Conservation (phyloP, 352 stramenopile genomes). For the Phytophthora melonis region DNA sequence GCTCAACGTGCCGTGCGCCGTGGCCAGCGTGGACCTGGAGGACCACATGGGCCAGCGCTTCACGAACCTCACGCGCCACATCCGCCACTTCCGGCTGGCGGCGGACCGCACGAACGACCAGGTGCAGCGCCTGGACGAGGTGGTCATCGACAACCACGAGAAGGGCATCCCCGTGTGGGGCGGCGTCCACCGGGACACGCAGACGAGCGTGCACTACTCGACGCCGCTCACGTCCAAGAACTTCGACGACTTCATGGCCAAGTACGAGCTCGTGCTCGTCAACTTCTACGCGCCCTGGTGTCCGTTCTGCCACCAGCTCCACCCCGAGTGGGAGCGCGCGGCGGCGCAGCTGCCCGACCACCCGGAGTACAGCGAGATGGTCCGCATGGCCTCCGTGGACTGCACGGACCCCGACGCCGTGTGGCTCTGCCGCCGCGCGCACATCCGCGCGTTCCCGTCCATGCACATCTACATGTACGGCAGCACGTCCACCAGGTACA, state of each 20-base stretch:
- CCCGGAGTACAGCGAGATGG: conserved; percentile 81
- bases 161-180: conserved; percentile 75
- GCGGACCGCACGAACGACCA: conserved; percentile 37
- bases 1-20: conserved; percentile 71
- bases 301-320: conserved; percentile 75
- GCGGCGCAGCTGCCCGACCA: conserved; percentile 77
- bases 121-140: conserved; percentile 66
- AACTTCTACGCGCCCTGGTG: conserved; percentile 91
- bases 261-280: conserved; percentile 87
- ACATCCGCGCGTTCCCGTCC: conserved; percentile 84
- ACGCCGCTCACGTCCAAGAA: conserved; percentile 68
- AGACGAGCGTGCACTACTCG: conserved; percentile 77
- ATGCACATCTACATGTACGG: conserved; percentile 92
- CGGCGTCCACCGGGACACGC: conserved; percentile 54
- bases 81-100: conserved; percentile 77
- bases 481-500: conserved; percentile 78
- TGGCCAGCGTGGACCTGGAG: conserved; percentile 81
- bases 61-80: conserved; percentile 82
- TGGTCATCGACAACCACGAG: conserved; percentile 75
- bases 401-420: conserved; percentile 73
- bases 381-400: conserved; percentile 83
- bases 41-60: conserved; percentile 85
- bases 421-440: conserved; percentile 72
- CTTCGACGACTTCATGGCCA: conserved; percentile 84
- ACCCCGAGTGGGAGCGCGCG: conserved; percentile 81